Percentiles rank a stretch among this genome's conserved stretches.
Conservation (phyloP, 78 protist species). For the Protostelium mycophagum region DNA sequence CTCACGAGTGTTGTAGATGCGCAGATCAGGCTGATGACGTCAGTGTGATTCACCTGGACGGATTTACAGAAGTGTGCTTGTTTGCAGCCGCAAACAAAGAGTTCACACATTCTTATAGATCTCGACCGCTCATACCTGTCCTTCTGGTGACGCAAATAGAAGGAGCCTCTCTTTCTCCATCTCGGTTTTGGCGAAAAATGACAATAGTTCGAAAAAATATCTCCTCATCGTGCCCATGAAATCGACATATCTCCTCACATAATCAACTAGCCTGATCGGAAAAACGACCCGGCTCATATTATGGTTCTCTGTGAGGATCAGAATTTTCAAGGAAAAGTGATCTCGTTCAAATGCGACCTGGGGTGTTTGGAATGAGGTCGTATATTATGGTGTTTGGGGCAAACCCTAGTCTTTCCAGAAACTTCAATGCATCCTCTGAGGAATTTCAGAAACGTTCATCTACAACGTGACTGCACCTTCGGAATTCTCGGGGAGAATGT, state of each 20-base stretch:
- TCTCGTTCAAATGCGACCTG: neutral
- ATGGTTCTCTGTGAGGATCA: neutral
- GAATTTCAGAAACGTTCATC: neutral
- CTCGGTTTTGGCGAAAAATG: conserved; percentile 18
- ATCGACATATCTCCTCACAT: conserved; percentile 38
- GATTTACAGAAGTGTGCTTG: neutral
- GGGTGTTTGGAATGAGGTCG: conserved; percentile 17
- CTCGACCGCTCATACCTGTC: conserved; percentile 30
- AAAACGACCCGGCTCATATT: conserved; percentile 2
- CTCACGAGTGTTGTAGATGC: conserved; percentile 51
- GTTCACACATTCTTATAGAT: no score
- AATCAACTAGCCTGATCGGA: conserved; percentile 25
- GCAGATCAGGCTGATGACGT: conserved; percentile 29
- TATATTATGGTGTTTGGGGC: conserved; percentile 14
- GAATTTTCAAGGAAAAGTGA: neutral
- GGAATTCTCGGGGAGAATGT: conserved; percentile 41
- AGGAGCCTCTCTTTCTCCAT: conserved; percentile 49
- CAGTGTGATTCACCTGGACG: neutral
- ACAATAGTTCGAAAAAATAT: conserved; percentile 57
- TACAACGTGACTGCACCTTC: neutral
- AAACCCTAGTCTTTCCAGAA: conserved; percentile 12
- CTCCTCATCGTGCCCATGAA: conserved; percentile 54
- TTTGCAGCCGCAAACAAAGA: neutral
- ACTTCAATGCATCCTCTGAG: conserved; percentile 5
- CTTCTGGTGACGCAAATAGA: conserved; percentile 52